phyloP scores from a whole-genome alignment of 345 rosid genomes.

The Citrus trifoliata region DNA sequence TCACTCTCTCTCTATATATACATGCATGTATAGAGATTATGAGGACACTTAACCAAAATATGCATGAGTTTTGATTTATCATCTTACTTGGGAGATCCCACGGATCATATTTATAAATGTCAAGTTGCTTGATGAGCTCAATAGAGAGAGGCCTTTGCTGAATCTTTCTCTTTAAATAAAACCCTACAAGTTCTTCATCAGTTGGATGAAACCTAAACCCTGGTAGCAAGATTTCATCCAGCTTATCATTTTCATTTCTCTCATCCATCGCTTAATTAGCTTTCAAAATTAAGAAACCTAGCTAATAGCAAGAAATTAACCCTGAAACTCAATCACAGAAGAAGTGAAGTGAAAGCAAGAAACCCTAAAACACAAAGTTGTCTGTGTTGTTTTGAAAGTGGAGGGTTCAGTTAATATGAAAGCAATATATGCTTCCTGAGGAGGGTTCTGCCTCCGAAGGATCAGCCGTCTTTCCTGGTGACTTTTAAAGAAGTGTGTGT shows the following conservation, averaged over 20 bases:
- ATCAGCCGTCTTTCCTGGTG: slow-evolving; percentile 91
- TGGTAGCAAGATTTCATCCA: slow-evolving; percentile 74
- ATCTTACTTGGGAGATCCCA: slow-evolving; percentile 94
- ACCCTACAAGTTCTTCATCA: slow-evolving; percentile 88
- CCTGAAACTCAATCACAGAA: neutral
- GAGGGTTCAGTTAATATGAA: slow-evolving; percentile 39
- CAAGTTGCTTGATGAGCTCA: slow-evolving; percentile 81
- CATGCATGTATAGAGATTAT: neutral
- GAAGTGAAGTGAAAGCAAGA: slow-evolving; percentile 1
- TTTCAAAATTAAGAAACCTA: too few relatives aligned
- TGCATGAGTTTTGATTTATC: neutral
- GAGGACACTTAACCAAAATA: neutral
- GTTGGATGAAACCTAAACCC: slow-evolving; percentile 96
- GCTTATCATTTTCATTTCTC: slow-evolving; percentile 37
- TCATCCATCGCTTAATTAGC: slow-evolving; percentile 38
- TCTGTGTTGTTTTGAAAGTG: slow-evolving; percentile 18
- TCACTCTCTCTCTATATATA: neutral
- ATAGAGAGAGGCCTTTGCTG: slow-evolving; percentile 67
- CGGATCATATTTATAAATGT: slow-evolving; percentile 87
- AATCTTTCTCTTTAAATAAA: slow-evolving; percentile 73
- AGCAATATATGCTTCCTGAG: slow-evolving; percentile 68
- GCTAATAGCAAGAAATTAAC: neutral
- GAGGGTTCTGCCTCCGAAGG: slow-evolving; percentile 88
- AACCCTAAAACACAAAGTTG: slow-evolving; percentile 15
- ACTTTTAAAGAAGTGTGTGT: slow-evolving; percentile 38